Evolutionary conservation across 495 filamentous ascomycete genomes (phyloP).

Genomic region (Jackrogersella multiformis): DNA sequence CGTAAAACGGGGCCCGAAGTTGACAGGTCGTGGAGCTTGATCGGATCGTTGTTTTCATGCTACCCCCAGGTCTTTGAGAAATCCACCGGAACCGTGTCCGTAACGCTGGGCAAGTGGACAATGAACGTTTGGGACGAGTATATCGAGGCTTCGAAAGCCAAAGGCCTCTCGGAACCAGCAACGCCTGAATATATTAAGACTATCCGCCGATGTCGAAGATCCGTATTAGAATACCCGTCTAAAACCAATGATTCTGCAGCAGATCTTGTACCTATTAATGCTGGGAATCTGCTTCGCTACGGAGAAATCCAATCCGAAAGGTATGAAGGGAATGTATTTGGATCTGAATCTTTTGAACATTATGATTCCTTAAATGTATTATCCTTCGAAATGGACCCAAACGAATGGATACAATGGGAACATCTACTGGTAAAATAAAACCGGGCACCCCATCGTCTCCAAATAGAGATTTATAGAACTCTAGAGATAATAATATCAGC

Average conservation of each 20-base stretch:
- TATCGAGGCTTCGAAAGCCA: conserved; percentile 31
- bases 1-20: conserved; percentile 48
- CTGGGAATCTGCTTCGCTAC: background rate
- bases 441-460: too few species aligned
- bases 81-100: conserved; percentile 39
- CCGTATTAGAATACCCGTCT: background rate
- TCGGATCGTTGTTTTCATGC: conserved; percentile 39
- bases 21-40: conserved; percentile 41
- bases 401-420: conserved; percentile 36
- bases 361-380: conserved; percentile 17
- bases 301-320: background rate
- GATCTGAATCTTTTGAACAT: conserved; percentile 1
- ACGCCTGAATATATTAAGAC: conserved; percentile 25
- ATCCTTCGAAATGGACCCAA: conserved; percentile 28
- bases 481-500: too few species aligned
- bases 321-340: background rate
- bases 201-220: conserved; percentile 19
- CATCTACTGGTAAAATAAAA: too few species aligned
- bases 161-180: conserved; percentile 24
- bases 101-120: conserved; percentile 45
- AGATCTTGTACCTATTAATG: background rate
- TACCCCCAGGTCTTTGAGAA: conserved; percentile 40
- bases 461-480: too few species aligned
- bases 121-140: conserved; percentile 43
- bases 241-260: background rate